Evolutionary conservation across 305 asterid genomes (phyloP), one percentile per base, ranked within the genome.

Genomic region (Solanum hybrid): DNA sequence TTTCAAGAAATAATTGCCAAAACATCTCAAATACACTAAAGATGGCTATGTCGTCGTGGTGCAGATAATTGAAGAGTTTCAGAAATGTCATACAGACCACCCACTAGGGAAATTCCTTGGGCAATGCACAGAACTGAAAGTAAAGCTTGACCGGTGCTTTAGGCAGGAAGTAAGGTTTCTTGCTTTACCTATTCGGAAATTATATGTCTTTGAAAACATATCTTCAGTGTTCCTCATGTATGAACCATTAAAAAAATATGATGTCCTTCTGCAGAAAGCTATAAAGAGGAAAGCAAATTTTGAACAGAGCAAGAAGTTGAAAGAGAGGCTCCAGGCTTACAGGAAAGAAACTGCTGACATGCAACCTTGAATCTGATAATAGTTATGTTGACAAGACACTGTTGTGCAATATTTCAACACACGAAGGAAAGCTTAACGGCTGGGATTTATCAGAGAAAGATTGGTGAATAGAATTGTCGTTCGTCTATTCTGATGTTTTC

Each of bases 21-120:
- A 29, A 51, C 75, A 84, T 51, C 73, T 84, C 75, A 84, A 51
- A 84, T 51, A 17, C 73, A 6, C 38, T 84, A 16, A 84, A 46
- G 87, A 84, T 29, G 38, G 72, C 7, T 38, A 40, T 27, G 73
- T 72, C 84, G 40, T 36, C 0, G 24, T 46, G 81, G 31, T 90
- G 88, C 95, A 96, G 99, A 94, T 96, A 85, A 96, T 96, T 88
- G 97, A 96, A 92, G 82, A 89, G 91, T 97, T 97, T 91, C 99
- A 97, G 90, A 97, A 94, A 92, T 97, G 99, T 88, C 99, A 97
- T 89, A 84, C 88, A 60, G 97, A 96, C 91, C 98, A 97, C 91
- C 98, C 98, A 77, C 66, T 96, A 12, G 96, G 97, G 90, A 96
- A 96, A 92, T 96, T 96, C 88, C 94, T 96, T 82, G 98, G 98